Evolutionary conservation across 2,329 filamentous ascomycete genomes (phyloP), one percentile per base, ranked within the genome.

Genomic region (Nakataea oryzae): DNA sequence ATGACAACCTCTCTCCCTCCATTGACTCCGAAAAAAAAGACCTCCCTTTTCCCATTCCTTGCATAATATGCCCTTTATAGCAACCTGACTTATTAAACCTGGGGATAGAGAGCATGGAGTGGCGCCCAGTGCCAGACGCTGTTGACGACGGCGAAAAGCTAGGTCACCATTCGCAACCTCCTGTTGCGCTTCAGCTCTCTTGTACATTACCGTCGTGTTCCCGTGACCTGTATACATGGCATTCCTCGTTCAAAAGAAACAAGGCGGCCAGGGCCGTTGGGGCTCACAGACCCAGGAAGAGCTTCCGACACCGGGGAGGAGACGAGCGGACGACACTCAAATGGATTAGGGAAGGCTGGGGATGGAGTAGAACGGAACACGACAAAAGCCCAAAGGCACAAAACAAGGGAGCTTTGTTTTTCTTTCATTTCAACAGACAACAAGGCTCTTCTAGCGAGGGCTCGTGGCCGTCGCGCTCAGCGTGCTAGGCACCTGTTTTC

Each of bases 401-500:
- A 41, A 27, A 61, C 32, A 34, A 24, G 56, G 24, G 7, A 29
- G n/a, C 55, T 28, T 28, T 14, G 26, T 17, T 57, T n/a, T 41
- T 32, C 30, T 32, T 32, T 21, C 8, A 50, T 5, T 47, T 26
- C 32, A 41, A 28, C 32, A 12, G 26, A 41, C 29, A 61, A n/a
- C 29, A 26, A 57, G 27, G 34, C 13, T 27, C 24, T 3, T 26
- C 54, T 34, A 13, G 24, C 12, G n/a, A n/a, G 54, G 60, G 26
- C 56, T 62, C 61, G 66, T 62, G 14, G 66, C 64, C 24, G 71
- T 68, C 21, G 67, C 64, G 7, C 70, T 71, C 17, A 74, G 54
- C 71, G 73, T 73, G 62, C 71, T 73, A 21, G 72, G 69, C 28
- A 86, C 83, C 68, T 85, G 82, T 70, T 86, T 86, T 65, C 83